A percentile compares a stretch with the other conserved stretches of the same genome.
Evolutionary conservation across 2,329 filamentous ascomycete genomes (phyloP).

Genomic region (Monilinia vaccinii-corymbosi): DNA sequence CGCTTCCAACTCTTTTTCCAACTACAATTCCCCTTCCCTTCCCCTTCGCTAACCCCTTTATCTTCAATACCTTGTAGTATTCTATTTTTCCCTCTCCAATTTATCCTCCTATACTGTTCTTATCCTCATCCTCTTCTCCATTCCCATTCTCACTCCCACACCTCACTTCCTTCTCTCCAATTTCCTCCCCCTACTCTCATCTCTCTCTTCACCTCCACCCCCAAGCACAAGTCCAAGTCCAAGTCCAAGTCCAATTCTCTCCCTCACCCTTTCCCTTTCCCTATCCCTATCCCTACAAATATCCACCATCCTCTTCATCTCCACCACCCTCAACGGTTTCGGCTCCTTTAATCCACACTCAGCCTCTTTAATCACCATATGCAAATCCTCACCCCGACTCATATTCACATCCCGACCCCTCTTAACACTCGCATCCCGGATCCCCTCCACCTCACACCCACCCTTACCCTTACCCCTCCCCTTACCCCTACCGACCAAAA

Average conservation of each 20-base stretch:
- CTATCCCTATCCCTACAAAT: slow-evolving; percentile 20
- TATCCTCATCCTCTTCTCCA: neutral
- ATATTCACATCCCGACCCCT: neutral
- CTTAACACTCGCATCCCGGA: neutral
- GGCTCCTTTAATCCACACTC: slow-evolving; percentile 25
- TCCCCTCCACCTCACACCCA: too few species aligned
- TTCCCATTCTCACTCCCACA: neutral
- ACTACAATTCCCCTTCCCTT: too few species aligned
- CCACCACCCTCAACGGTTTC: slow-evolving; percentile 23
- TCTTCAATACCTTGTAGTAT: too few species aligned
- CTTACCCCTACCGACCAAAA: neutral
- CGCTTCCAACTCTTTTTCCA: too few species aligned
- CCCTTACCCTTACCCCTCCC: neutral
- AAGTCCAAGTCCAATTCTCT: neutral
- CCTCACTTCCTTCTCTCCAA: neutral
- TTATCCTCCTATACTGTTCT: neutral
- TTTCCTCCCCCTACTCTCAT: neutral
- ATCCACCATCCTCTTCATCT: slow-evolving; percentile 26
- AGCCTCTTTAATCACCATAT: slow-evolving; percentile 25
- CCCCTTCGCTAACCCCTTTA: too few species aligned
- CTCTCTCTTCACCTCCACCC: neutral
- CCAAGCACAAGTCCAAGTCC: neutral
- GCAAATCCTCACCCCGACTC: neutral
- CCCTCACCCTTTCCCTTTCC: slow-evolving; percentile 12
- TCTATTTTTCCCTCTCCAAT: neutral